Evolutionary conservation across 2,329 filamentous ascomycete genomes (phyloP).

Genomic region (Botrytis fragariae): DNA sequence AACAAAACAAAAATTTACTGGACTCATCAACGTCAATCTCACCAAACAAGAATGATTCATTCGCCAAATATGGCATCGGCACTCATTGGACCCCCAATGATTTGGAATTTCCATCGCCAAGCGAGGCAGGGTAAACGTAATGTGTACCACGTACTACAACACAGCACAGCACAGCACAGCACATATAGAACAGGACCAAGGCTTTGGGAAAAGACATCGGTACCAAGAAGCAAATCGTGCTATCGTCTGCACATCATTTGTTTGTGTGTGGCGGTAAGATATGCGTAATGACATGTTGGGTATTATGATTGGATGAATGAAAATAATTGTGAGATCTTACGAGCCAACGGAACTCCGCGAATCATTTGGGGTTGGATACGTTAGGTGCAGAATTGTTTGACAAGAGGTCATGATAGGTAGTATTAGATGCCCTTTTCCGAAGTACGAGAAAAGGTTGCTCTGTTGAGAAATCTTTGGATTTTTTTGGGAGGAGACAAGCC

Average conservation of each 20-base stretch:
- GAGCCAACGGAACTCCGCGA: background rate
- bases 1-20: background rate
- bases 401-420: background rate
- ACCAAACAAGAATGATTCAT: background rate
- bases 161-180: slow-evolving; percentile 5
- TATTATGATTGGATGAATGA: background rate
- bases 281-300: background rate
- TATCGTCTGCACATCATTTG: background rate
- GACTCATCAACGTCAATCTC: background rate
- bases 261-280: background rate
- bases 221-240: background rate
- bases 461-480: background rate
- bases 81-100: background rate
- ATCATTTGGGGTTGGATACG: background rate
- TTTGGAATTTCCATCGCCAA: slow-evolving; percentile 1
- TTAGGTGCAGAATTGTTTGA: background rate
- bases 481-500: background rate
- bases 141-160: background rate
- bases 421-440: background rate
- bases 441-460: background rate
- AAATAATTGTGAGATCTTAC: background rate
- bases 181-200: background rate
- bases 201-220: background rate
- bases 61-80: background rate
- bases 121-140: slow-evolving; percentile 2